These are phyloP conservation scores for Davidsoniella australis DNA, from an alignment of 2,329 filamentous ascomycete genomes.

Conservation along the genomic window DNA sequence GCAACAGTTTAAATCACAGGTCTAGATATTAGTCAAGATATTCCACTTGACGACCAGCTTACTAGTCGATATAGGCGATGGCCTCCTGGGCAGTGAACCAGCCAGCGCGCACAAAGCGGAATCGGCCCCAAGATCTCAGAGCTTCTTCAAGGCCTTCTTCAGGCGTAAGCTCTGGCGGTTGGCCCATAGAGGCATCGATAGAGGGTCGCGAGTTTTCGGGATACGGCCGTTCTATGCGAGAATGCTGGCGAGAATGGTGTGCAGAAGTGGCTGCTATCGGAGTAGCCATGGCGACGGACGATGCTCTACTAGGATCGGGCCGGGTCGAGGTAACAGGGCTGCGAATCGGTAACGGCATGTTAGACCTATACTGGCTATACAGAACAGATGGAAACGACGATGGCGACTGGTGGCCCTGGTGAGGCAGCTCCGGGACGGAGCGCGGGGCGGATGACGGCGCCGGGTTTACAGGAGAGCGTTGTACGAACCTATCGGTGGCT, in stretches of 20 bases:
- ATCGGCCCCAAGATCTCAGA: slow-evolving; percentile 72
- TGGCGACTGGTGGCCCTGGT: neutral
- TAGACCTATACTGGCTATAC: slow-evolving; percentile 41
- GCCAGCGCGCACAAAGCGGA: slow-evolving; percentile 87
- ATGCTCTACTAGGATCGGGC: slow-evolving; percentile 11
- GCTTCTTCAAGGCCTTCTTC: slow-evolving; percentile 31
- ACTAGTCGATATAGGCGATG: slow-evolving; percentile 88
- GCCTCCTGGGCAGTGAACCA: slow-evolving; percentile 93
- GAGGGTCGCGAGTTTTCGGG: slow-evolving; percentile 10
- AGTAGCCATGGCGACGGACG: slow-evolving; percentile 3
- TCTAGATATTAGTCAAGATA: too few species aligned
- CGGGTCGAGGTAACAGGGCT: slow-evolving; percentile 17
- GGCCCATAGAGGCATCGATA: slow-evolving; percentile 28
- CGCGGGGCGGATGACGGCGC: neutral
- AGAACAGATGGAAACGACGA: neutral
- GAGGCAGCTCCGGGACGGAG: neutral
- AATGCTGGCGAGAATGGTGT: slow-evolving; percentile 6
- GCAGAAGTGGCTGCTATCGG: neutral
- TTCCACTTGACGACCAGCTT: slow-evolving; percentile 19
- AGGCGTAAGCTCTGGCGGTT: slow-evolving; percentile 18
- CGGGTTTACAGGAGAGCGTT: slow-evolving; percentile 13
- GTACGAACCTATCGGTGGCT: slow-evolving; percentile 42
- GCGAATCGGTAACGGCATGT: slow-evolving; percentile 58
- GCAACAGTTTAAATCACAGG: neutral
- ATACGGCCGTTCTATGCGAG: neutral